Evolutionary conservation across 495 filamentous ascomycete species (phyloP).

Genomic region (Pseudomonodictys pantanalensis): DNA sequence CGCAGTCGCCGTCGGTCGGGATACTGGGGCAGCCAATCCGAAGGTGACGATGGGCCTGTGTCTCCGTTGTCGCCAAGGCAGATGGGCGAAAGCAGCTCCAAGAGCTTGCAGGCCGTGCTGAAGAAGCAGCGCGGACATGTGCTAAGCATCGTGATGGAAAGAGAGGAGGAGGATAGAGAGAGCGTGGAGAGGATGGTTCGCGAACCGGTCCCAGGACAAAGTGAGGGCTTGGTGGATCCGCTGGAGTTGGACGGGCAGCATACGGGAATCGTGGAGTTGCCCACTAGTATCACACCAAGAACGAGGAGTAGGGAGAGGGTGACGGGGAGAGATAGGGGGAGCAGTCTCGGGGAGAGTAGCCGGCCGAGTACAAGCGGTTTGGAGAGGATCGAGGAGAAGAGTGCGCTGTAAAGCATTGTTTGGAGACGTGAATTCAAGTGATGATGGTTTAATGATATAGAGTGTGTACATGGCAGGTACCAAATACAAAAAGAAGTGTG

Average conservation of each 20-base stretch:
- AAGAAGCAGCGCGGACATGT: constrained; percentile 24
- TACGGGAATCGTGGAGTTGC: constrained; percentile 18
- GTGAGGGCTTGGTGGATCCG: constrained; percentile 19
- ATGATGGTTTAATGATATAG: no score
- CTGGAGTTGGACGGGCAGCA: constrained; percentile 21
- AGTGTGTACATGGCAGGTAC: no score
- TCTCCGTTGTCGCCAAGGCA: neutral
- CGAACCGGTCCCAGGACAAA: constrained; percentile 27
- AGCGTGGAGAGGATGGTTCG: neutral
- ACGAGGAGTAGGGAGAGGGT: constrained; percentile 19
- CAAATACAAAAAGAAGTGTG: no score
- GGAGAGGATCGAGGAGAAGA: neutral
- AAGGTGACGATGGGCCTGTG: neutral
- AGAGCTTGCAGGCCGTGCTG: neutral
- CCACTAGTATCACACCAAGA: constrained; percentile 21
- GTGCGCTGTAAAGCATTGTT: neutral
- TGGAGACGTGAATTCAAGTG: no score
- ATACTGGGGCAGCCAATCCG: neutral
- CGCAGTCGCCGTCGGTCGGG: neutral
- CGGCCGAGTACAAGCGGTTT: neutral
- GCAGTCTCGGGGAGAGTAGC: constrained; percentile 4
- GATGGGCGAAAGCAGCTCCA: neutral
- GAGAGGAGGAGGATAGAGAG: constrained; percentile 15
- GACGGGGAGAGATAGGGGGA: constrained; percentile 4
- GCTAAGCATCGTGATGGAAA: constrained; percentile 15